Percentiles rank a stretch among this genome's conserved stretches.
Conservation (phyloP, 2,329 filamentous ascomycete genomes). For the Aspergillus viridinutans region DNA sequence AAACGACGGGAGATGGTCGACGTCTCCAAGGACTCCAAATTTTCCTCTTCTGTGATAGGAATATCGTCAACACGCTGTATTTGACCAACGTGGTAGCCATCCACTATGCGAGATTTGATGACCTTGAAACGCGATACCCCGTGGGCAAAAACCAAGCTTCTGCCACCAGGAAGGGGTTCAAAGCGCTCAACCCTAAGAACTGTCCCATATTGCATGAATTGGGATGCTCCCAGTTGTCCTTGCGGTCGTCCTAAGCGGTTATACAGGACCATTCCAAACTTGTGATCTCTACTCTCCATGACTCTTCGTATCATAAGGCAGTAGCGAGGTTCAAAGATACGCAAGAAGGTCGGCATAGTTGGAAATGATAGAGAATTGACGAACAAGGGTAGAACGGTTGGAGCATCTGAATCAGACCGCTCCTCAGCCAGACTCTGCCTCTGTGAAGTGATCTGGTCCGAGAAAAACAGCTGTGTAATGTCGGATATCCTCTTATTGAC, state of each 20-base stretch:
- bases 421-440: slow-evolving; percentile 55
- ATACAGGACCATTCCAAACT: slow-evolving; percentile 81
- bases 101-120: slow-evolving; percentile 56
- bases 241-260: slow-evolving; percentile 53
- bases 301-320: slow-evolving; percentile 81
- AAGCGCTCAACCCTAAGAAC: slow-evolving; percentile 70
- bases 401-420: slow-evolving; percentile 49
- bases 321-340: slow-evolving; percentile 91
- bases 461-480: slow-evolving; percentile 66
- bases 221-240: slow-evolving; percentile 48
- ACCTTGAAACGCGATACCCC: slow-evolving; percentile 76
- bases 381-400: slow-evolving; percentile 67
- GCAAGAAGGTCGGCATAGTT: slow-evolving; percentile 76
- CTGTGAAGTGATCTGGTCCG: slow-evolving; percentile 59
- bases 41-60: slow-evolving; percentile 74
- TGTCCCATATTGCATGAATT: slow-evolving; percentile 73
- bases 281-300: slow-evolving; percentile 63
- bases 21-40: slow-evolving; percentile 66
- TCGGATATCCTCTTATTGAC: slow-evolving; percentile 61
- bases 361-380: slow-evolving; percentile 80
- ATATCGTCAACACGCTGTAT: slow-evolving; percentile 77
- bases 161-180: slow-evolving; percentile 71
- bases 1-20: slow-evolving; percentile 14
- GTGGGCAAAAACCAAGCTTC: slow-evolving; percentile 73
- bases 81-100: slow-evolving; percentile 75